A percentile compares a stretch with the other conserved stretches of the same genome.
These are phyloP conservation scores for Beauveria sp. DNA, from an alignment of 2,329 filamentous ascomycete genomes.

Conservation along the genomic window DNA sequence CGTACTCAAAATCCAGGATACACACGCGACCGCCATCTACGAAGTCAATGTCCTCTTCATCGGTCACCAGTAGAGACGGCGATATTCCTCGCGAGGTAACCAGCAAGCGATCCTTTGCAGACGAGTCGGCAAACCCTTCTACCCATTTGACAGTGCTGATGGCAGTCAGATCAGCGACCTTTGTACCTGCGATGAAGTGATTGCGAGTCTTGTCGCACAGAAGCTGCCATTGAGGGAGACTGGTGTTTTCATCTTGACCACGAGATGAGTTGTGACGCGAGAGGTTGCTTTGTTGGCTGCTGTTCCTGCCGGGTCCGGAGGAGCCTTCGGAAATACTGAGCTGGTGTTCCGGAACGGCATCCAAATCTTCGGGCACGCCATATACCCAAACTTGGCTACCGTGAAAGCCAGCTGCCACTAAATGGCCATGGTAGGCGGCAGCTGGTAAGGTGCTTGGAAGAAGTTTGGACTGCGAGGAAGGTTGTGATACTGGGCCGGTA, in stretches of 20 bases:
- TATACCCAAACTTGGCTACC: slow-evolving; percentile 71
- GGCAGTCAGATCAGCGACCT: slow-evolving; percentile 56
- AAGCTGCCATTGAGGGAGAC: slow-evolving; percentile 60
- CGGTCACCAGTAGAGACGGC: slow-evolving; percentile 47
- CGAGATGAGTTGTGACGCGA: slow-evolving; percentile 26
- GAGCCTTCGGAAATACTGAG: slow-evolving; percentile 15
- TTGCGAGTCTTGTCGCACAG: slow-evolving; percentile 63
- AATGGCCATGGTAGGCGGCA: slow-evolving; percentile 59
- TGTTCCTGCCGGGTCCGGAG: slow-evolving; percentile 22
- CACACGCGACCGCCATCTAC: slow-evolving; percentile 70
- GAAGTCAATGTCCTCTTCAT: slow-evolving; percentile 66
- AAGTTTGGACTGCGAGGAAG: slow-evolving; percentile 47
- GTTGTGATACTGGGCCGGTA: slow-evolving; percentile 55
- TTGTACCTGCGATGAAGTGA: slow-evolving; percentile 60
- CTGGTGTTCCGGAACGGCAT: slow-evolving; percentile 45
- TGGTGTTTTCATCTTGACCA: slow-evolving; percentile 22
- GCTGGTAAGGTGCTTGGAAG: slow-evolving; percentile 63
- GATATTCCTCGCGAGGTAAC: slow-evolving; percentile 64
- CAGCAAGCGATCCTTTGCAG: slow-evolving; percentile 51
- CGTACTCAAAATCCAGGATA: slow-evolving; percentile 67
- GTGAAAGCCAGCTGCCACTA: slow-evolving; percentile 67
- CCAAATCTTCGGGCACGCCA: slow-evolving; percentile 66
- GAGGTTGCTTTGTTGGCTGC: slow-evolving; percentile 21
- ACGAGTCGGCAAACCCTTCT: slow-evolving; percentile 40
- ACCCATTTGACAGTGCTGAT: slow-evolving; percentile 68